Base-by-base conservation (phyloP, 306 rosid genomes). In the Sechiopsis laciniata region DNA sequence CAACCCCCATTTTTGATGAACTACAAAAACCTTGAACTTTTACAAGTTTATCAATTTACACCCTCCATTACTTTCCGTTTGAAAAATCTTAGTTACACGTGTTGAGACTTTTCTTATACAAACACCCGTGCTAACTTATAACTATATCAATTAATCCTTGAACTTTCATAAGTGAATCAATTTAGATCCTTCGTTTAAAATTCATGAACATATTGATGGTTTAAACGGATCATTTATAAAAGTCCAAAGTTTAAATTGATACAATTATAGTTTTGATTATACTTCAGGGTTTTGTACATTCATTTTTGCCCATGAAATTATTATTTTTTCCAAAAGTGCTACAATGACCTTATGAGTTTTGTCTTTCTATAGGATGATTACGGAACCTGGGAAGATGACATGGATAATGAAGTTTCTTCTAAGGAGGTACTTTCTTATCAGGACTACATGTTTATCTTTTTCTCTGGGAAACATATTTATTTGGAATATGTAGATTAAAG, bases 331-430 rank as follows among this genome's bases (percentile, higher is more conserved):
- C 56, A 46, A 67, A 2, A 46, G 42, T 17, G 22, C 26, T 69
- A 15, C 22, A 12, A 11, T 20, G 73, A 68, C 20, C 46, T 68
- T 7, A 6, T 68, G 32, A 26, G 60, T 54, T 51, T 15, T 29
- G 26, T 73, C 14, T 13, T 55, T 75, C 70, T 78, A 69, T 85
- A 91, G 96, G 91, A 90, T 42, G 92, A 87, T 55, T 78, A 78
- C 54, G 64, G 74, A 55, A 80, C 87, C 12, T 90, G 98, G 96
- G 98, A 88, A 75, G 96, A 90, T 84, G 84, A 88, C 72, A 64
- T 75, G 62, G 77, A 52, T 75, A 63, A 77, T 68, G 83, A 72
- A 52, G 75, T 60, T 78, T 78, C 80, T 55, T 60, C 73, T 48
- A 76, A 73, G 69, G 76, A 83, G 92, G 96, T 91, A 80, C 77